phyloP scores from a whole-genome alignment of 768 basidiomycete species.

The Amanita rubescens region DNA sequence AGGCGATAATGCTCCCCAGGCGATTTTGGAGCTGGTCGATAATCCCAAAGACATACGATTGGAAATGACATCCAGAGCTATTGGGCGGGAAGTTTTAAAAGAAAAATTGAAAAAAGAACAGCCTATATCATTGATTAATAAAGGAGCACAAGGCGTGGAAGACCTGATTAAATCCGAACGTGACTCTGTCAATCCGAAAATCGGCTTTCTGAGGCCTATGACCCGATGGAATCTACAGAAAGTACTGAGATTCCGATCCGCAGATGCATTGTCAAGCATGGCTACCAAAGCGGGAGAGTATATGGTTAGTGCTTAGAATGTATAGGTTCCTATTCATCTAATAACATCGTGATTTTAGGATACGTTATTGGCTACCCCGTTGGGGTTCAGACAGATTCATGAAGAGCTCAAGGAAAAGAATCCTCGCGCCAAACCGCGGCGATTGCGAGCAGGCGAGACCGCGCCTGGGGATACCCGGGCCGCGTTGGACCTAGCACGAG shows the following conservation, averaged over 20 bases:
- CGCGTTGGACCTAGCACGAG: slow-evolving; percentile 48
- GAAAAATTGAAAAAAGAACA: slow-evolving; percentile 40
- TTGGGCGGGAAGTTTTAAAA: slow-evolving; percentile 76
- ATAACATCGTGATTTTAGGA: slow-evolving; percentile 38
- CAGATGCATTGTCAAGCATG: slow-evolving; percentile 39
- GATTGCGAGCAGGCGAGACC: slow-evolving; percentile 45
- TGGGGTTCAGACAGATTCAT: slow-evolving; percentile 40
- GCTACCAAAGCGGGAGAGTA: slow-evolving; percentile 53
- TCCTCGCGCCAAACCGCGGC: slow-evolving; percentile 21
- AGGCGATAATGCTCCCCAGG: slow-evolving; percentile 91
- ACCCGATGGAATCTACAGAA: slow-evolving; percentile 77
- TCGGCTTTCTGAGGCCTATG: slow-evolving; percentile 45
- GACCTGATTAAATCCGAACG: slow-evolving; percentile 45
- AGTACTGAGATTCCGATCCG: slow-evolving; percentile 51
- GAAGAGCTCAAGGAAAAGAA: slow-evolving; percentile 35
- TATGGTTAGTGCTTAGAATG: slow-evolving; percentile 43
- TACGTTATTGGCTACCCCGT: slow-evolving; percentile 56
- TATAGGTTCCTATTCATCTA: slow-evolving; percentile 3
- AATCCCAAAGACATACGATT: slow-evolving; percentile 82
- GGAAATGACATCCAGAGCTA: slow-evolving; percentile 81
- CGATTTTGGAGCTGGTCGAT: slow-evolving; percentile 93
- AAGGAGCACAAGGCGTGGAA: slow-evolving; percentile 38
- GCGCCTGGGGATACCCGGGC: slow-evolving; percentile 51
- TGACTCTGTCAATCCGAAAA: slow-evolving; percentile 27
- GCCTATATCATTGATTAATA: slow-evolving; percentile 41